Conservation (phyloP, 768 basidiomycete species). For the Auricularia cornea region DNA sequence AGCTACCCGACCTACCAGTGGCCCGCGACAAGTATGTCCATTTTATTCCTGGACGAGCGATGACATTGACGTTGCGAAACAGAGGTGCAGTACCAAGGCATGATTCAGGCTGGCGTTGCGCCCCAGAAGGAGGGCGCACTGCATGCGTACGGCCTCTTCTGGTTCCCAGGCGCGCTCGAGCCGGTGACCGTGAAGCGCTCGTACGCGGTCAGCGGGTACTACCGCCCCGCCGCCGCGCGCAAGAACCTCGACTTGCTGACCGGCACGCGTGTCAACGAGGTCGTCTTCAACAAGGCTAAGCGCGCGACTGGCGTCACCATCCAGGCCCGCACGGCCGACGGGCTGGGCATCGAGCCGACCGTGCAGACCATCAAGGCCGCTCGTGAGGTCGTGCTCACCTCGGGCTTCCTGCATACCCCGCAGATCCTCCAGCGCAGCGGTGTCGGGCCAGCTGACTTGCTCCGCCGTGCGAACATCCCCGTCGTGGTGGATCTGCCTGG, state of each 20-base stretch:
- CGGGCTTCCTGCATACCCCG: slow-evolving; percentile 2
- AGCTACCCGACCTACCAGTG: slow-evolving; percentile 4
- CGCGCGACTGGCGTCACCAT: neutral
- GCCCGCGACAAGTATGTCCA: slow-evolving; percentile 2
- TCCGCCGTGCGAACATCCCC: neutral
- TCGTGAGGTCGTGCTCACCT: neutral
- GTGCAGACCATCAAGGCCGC: neutral
- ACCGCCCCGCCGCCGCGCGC: neutral
- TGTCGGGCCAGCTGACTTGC: neutral
- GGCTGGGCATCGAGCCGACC: neutral
- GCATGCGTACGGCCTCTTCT: slow-evolving; percentile 1
- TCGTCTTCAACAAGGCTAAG: neutral
- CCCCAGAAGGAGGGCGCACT: neutral
- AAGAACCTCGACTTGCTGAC: slow-evolving; percentile 3
- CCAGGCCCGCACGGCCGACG: neutral
- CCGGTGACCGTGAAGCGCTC: neutral
- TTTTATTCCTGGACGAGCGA: too few species aligned
- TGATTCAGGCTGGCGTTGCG: neutral
- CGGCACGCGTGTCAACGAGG: neutral
- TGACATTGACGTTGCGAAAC: too few species aligned
- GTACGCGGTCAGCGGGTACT: slow-evolving; percentile 2
- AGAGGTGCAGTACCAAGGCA: neutral
- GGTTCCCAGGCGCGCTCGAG: slow-evolving; percentile 1
- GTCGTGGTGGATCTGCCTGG: neutral
- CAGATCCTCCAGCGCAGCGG: slow-evolving; percentile 5